Evolutionary conservation across 352 stramenopile genomes (phyloP), one percentile per base, ranked within the genome.

Genomic region (Globisporangium apiculatum): DNA sequence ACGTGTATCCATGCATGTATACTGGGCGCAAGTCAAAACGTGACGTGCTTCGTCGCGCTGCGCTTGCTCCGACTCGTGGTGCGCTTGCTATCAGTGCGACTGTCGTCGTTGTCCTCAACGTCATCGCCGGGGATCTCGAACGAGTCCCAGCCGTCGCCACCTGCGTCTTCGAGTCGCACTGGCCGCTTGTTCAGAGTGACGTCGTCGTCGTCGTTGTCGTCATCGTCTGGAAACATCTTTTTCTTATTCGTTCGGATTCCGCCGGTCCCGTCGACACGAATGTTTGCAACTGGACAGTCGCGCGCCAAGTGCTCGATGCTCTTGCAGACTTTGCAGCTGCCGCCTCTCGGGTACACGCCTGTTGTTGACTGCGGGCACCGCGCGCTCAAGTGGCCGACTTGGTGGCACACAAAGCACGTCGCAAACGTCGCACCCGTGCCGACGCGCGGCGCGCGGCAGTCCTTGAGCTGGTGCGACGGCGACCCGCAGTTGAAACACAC

Each of bases 401-500:
- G 73, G 54, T 83, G 72, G 68, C 88, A 97, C 45, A 97, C 79
- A 62, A 95, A 97, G 68, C 88, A 97, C 55, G 79, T 90, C 18
- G 86, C 86, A 65, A 77, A 93, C 17, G 76, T 69, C 18, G 80
- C 73, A 12, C 82, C 83, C 17, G 76, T 76, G 57, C 85, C 84
- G 17, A 86, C 69, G 48, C 70, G 76, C 5, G 81, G 76, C 55
- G 81, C 74, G 10, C 60, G 70, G 48, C 88, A 97, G 66, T 92
- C 77, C 18, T 79, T 72, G 41, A 96, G 67, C 31, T 67, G 67
- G 67, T 97, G 88, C 56, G 79, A 68, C 35, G 55, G 59, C 3
- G 73, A 78, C 41, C 88, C 88, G 52, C 88, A 97, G 71, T 95
- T 96, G 69, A 94, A 97, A 57, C 88, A 97, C 36, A 95, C 71